A percentile compares a stretch with the other conserved stretches of the same genome.
phyloP scores from a whole-genome alignment of 352 stramenopile genomes.

The Phytophthora sp. region DNA sequence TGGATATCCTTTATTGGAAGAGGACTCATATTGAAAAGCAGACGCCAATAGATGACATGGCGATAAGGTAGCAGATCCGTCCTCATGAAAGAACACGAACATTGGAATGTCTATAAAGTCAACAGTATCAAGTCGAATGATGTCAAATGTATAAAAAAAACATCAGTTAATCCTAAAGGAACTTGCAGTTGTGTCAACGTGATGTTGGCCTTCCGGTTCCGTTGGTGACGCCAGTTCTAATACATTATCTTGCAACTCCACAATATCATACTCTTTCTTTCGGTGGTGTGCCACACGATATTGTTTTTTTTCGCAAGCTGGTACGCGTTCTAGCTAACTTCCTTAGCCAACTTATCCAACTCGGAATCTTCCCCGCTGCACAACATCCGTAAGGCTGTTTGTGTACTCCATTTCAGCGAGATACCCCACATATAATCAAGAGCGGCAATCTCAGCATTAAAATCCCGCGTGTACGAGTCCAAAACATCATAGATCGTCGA shows the following conservation, averaged over 20 bases:
- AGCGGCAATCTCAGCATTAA: too few species aligned
- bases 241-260: too few species aligned
- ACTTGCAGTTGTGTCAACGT: not conserved
- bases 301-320: not conserved
- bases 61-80: not conserved
- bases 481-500: too few species aligned
- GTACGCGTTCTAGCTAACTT: conserved; percentile 8
- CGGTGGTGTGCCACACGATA: not conserved
- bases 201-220: too few species aligned
- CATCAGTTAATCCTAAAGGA: not conserved
- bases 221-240: too few species aligned
- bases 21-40: not conserved
- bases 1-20: not conserved
- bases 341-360: conserved; percentile 2
- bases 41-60: not conserved
- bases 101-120: not conserved
- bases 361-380: conserved; percentile 1
- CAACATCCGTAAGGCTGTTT: conserved; percentile 6
- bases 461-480: too few species aligned
- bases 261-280: not conserved
- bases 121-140: too few species aligned
- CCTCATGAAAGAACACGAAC: not conserved
- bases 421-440: too few species aligned
- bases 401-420: conserved; percentile 9
- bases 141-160: not conserved